Percentiles rank a stretch among this genome's conserved stretches.
Evolutionary conservation across 1,139 yeast species (phyloP).

Genomic region (Yamadazyma taylorii): DNA sequence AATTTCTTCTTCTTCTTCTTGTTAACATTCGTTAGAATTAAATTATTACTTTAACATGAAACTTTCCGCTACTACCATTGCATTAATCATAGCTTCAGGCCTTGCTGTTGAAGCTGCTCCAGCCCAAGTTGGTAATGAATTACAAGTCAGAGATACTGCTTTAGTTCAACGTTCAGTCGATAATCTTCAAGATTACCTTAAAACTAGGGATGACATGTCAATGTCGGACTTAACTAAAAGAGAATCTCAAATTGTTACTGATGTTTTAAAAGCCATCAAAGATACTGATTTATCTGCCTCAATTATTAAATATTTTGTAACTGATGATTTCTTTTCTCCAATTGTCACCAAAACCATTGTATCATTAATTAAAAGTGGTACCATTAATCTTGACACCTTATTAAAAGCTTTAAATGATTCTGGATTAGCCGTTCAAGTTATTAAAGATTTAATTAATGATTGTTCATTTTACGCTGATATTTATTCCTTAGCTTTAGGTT

Average conservation of each 20-base stretch:
- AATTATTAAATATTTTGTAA: slow-evolving; percentile 34
- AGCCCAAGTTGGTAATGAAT: slow-evolving; percentile 19
- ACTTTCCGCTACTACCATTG: slow-evolving; percentile 12
- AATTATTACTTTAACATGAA: not conserved
- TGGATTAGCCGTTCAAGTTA: slow-evolving; percentile 42
- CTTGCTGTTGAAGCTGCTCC: slow-evolving; percentile 39
- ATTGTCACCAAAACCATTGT: slow-evolving; percentile 32
- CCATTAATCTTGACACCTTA: slow-evolving; percentile 37
- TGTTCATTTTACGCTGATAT: slow-evolving; percentile 45
- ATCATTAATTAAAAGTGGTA: slow-evolving; percentile 32
- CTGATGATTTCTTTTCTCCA: slow-evolving; percentile 32
- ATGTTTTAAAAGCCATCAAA: slow-evolving; percentile 40
- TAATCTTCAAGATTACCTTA: slow-evolving; percentile 26
- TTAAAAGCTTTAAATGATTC: slow-evolving; percentile 45
- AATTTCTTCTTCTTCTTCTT: not conserved
- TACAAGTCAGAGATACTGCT: slow-evolving; percentile 35
- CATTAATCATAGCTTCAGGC: slow-evolving; percentile 34
- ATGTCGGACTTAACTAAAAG: slow-evolving; percentile 32
- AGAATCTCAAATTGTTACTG: slow-evolving; percentile 45
- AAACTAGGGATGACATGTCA: slow-evolving; percentile 31
- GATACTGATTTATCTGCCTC: slow-evolving; percentile 41
- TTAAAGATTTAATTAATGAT: slow-evolving; percentile 37
- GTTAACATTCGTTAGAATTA: slow-evolving; percentile 1
- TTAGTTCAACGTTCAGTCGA: slow-evolving; percentile 29
- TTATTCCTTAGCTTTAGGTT: slow-evolving; percentile 34